Conservation (phyloP, 139 green algal genomes). For the Picochlorum sp. region DNA sequence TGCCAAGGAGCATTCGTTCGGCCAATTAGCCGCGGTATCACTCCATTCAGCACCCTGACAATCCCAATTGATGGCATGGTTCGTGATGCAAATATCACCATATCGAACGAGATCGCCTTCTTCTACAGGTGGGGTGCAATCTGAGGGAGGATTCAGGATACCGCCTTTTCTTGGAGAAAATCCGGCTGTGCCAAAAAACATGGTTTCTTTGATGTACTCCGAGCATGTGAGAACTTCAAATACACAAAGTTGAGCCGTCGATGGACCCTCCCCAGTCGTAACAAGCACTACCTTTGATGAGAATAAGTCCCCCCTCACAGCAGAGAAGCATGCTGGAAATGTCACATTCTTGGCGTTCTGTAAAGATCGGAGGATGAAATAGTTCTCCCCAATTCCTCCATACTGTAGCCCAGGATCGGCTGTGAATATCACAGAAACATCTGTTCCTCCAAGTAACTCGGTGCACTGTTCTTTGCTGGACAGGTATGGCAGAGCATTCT, state of each 20-base stretch:
- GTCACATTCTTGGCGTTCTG: slow-evolving; percentile 1
- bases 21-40: background rate
- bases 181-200: slow-evolving; percentile 8
- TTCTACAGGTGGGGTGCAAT: slow-evolving; percentile 2
- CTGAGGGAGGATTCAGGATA: slow-evolving; percentile 3
- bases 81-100: slow-evolving; percentile 11
- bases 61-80: slow-evolving; percentile 10
- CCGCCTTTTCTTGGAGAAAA: background rate
- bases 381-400: slow-evolving; percentile 10
- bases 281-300: background rate
- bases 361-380: slow-evolving; percentile 1
- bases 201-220: slow-evolving; percentile 1
- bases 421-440: slow-evolving; percentile 10
- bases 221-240: background rate
- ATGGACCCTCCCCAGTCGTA: slow-evolving; percentile 5
- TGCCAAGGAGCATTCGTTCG: slow-evolving; percentile 6
- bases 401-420: slow-evolving; percentile 4
- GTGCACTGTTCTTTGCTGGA: background rate
- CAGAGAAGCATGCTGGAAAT: slow-evolving; percentile 3
- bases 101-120: background rate
- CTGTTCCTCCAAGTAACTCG: background rate
- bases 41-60: slow-evolving; percentile 3
- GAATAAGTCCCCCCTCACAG: background rate
- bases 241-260: slow-evolving; percentile 7
- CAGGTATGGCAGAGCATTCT: background rate